A percentile compares a stretch with the other conserved stretches of the same genome.
Evolutionary conservation across 192 early-diverging fungal genomes (phyloP).

Genomic region (Coemansia umbellata): DNA sequence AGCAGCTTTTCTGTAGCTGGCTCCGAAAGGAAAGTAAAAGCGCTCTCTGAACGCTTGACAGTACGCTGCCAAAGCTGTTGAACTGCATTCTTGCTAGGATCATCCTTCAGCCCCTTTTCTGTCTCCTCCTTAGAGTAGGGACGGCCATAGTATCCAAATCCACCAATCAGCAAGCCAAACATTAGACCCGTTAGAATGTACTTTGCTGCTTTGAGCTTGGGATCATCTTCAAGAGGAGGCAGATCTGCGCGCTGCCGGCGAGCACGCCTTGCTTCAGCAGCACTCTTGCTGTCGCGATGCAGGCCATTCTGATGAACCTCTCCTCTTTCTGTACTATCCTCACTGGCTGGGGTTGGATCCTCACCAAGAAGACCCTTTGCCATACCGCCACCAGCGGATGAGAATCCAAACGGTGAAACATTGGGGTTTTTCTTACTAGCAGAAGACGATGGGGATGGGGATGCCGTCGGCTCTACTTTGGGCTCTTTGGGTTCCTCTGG

Average conservation of each 20-base stretch:
- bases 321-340: background rate
- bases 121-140: constrained; percentile 32
- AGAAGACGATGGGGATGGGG: background rate
- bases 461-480: too few species aligned
- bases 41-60: constrained; percentile 13
- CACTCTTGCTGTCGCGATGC: constrained; percentile 27
- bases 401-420: constrained; percentile 46
- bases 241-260: constrained; percentile 51
- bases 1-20: constrained; percentile 86
- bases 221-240: constrained; percentile 49
- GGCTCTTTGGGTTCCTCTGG: too few species aligned
- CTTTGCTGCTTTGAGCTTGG: constrained; percentile 42
- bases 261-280: constrained; percentile 49
- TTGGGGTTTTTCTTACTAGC: constrained; percentile 7
- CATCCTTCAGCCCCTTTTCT: constrained; percentile 37
- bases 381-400: constrained; percentile 41
- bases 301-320: background rate
- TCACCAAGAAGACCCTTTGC: constrained; percentile 40
- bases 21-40: constrained; percentile 50
- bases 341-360: constrained; percentile 3
- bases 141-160: constrained; percentile 41
- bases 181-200: constrained; percentile 39
- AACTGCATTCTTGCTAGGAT: constrained; percentile 28
- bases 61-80: constrained; percentile 44
- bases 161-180: constrained; percentile 43